Base-by-base conservation (phyloP, 2,329 filamentous ascomycete species). In the Fonsecaea erecta region DNA sequence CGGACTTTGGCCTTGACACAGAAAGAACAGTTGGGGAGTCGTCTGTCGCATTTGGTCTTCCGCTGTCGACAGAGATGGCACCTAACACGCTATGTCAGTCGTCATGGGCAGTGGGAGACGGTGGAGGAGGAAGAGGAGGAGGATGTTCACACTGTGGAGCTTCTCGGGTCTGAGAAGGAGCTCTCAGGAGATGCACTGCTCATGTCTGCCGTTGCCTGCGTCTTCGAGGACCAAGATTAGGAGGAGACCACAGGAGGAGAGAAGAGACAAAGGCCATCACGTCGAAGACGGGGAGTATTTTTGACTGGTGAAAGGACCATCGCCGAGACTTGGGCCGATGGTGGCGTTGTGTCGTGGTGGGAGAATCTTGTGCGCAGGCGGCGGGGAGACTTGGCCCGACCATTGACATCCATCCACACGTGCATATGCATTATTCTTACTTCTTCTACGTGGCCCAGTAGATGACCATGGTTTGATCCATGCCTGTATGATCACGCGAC, bases 31-130 rank as follows among this genome's bases (percentile, higher is more conserved):
- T 54, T 64, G 32, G 74, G 74, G 7, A 68, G 51, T 24, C 64
- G 53, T 18, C 72, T 65, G 52, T 75, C 72, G 56, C 74, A 75
- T 66, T 71, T 73, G 2, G 72, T 71, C 63, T 74, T 75, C 12
- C 74, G 64, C 68, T 73, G 73, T 26, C 74, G 69, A 52, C 71
- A 73, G 14, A 73, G 58, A n/a, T 62, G 61, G 64, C 72, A 74
- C 11, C 64, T 69, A 5, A 30, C 24, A 5, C 28, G 12, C 4
- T 24, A 26, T 1, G 18, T 57, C 56, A 62, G 51, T 59, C 26
- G 18, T 12, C 1, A 24, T 4, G 3, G 21, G 18, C 9, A 26
- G 32, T 26, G 6, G n/a, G 34, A 12, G 32, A 18, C 1, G 26
- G 5, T 46, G 32, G 18, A 7, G 37, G 18, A 48, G 43, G 18